Evolutionary conservation across 768 basidiomycete species (phyloP).

Genomic region (Podaxis sp.): DNA sequence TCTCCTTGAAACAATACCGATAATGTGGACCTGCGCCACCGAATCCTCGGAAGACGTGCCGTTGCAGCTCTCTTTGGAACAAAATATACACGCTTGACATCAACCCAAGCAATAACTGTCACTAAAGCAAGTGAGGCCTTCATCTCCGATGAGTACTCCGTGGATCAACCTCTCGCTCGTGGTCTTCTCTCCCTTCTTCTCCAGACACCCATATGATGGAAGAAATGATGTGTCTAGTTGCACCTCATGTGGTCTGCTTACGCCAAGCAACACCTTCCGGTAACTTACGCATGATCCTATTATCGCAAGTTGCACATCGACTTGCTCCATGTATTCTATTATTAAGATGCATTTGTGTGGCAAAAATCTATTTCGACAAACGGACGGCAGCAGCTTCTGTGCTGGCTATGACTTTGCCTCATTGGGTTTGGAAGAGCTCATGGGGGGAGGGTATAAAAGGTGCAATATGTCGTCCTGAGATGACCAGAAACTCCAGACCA

Average conservation of each 20-base stretch:
- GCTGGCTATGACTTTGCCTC: neutral
- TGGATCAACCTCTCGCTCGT: conserved; percentile 1
- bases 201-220: neutral
- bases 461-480: neutral
- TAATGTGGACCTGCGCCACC: neutral
- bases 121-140: neutral
- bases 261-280: neutral
- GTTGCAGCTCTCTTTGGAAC: conserved; percentile 1
- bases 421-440: conserved; percentile 3
- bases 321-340: neutral
- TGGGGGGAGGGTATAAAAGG: neutral
- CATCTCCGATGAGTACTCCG: neutral
- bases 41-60: neutral
- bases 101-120: neutral
- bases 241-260: neutral
- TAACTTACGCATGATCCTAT: neutral
- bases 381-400: neutral
- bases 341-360: neutral
- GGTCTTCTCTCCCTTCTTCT: neutral
- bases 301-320: neutral
- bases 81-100: conserved; percentile 4
- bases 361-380: neutral
- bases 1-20: neutral
- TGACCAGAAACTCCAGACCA: neutral
- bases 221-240: neutral